Percentiles rank a stretch among this genome's conserved stretches.
Evolutionary conservation across 2,329 filamentous ascomycete genomes (phyloP).

Genomic region (Pleurostoma richardsiae): DNA sequence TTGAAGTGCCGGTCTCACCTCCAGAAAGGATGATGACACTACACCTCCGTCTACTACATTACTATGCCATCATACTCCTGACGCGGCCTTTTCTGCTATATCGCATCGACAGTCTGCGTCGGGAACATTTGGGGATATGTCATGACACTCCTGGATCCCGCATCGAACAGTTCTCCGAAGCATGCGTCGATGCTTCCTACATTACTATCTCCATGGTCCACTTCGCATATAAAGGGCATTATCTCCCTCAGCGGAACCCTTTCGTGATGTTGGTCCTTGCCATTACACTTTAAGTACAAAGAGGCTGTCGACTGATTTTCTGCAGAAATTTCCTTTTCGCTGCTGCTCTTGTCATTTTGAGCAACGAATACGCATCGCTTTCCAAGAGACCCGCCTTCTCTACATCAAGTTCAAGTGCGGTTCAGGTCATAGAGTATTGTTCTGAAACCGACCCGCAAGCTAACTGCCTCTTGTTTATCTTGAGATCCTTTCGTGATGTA

Average conservation of each 20-base stretch:
- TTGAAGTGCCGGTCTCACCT: conserved; percentile 22
- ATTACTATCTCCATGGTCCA: conserved; percentile 44
- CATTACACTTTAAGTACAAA: conserved; percentile 7
- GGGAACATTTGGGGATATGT: conserved; percentile 20
- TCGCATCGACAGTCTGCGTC: conserved; percentile 38
- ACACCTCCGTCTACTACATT: conserved; percentile 57
- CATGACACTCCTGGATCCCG: conserved; percentile 22
- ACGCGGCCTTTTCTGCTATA: conserved; percentile 61
- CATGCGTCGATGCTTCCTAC: conserved; percentile 45
- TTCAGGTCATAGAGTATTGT: conserved; percentile 45
- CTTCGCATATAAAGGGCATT: conserved; percentile 33
- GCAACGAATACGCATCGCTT: conserved; percentile 50
- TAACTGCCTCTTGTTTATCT: conserved; percentile 41
- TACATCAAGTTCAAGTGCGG: conserved; percentile 29
- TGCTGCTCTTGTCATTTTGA: conserved; percentile 47
- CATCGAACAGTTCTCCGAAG: conserved; percentile 42
- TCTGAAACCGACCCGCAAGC: conserved; percentile 43
- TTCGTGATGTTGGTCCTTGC: conserved; percentile 46
- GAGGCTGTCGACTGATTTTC: conserved; percentile 4
- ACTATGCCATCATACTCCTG: conserved; percentile 57
- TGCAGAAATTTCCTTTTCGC: conserved; percentile 52
- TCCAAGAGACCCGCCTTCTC: conserved; percentile 37
- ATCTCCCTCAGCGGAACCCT: conserved; percentile 47
- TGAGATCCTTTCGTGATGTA: conserved; percentile 40
- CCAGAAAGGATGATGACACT: conserved; percentile 53